These are phyloP conservation scores for Jatropha multifida DNA, from an alignment of 441 rosid species.

Conservation along the genomic window DNA sequence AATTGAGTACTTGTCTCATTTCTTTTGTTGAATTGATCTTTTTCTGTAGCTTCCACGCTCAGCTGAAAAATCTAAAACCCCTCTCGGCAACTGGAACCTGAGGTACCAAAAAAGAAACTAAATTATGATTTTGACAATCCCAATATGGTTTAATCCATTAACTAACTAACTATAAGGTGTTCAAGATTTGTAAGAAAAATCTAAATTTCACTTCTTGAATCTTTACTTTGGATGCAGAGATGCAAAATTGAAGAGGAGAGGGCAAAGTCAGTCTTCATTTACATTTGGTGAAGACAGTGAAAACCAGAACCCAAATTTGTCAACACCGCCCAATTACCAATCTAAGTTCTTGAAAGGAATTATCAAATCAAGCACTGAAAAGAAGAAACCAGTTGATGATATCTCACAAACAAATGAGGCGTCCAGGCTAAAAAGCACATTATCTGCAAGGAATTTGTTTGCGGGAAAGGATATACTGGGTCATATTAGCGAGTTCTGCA, in stretches of 20 bases:
- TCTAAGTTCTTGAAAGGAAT: slow-evolving; percentile 48
- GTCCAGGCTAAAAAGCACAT: slow-evolving; percentile 60
- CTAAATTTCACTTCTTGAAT: slow-evolving; percentile 6
- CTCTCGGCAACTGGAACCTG: slow-evolving; percentile 37
- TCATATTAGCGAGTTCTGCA: slow-evolving; percentile 82
- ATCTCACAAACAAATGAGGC: slow-evolving; percentile 31
- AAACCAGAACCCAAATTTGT: slow-evolving; percentile 64
- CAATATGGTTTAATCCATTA: not conserved
- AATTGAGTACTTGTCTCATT: slow-evolving; percentile 4
- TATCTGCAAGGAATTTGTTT: slow-evolving; percentile 78
- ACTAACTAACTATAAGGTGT: not conserved
- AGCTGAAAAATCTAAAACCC: slow-evolving; percentile 36
- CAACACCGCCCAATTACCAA: slow-evolving; percentile 45
- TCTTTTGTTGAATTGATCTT: slow-evolving; percentile 15
- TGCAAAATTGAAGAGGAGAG: slow-evolving; percentile 50
- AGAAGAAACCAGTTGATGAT: slow-evolving; percentile 39
- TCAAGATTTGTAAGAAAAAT: not conserved
- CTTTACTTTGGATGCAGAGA: slow-evolving; percentile 30
- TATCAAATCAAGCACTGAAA: slow-evolving; percentile 55
- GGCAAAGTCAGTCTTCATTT: slow-evolving; percentile 36
- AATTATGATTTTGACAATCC: not conserved
- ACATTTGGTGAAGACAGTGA: slow-evolving; percentile 46
- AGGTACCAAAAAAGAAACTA: slow-evolving; percentile 28
- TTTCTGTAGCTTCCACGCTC: slow-evolving; percentile 40
- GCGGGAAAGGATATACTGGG: slow-evolving; percentile 67